These are phyloP conservation scores for Colletotrichum sp. DNA, from an alignment of 2,329 filamentous ascomycete genomes.

Conservation along the genomic window DNA sequence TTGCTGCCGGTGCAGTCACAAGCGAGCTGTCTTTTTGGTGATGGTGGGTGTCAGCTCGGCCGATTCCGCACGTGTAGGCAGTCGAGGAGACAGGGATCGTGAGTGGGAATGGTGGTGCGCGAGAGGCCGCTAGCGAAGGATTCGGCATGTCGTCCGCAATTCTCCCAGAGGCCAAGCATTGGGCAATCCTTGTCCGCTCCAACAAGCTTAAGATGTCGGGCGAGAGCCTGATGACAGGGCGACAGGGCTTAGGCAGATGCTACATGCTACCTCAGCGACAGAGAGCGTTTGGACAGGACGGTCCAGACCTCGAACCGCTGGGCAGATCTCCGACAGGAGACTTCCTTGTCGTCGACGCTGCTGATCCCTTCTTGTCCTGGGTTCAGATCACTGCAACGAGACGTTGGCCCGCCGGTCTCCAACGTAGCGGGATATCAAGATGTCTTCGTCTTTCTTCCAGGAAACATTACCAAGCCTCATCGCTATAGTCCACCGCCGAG, in stretches of 20 bases:
- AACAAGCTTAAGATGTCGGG: slow-evolving; percentile 6
- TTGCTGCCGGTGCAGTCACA: neutral
- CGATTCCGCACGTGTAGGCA: slow-evolving; percentile 14
- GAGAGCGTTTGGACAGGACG: neutral
- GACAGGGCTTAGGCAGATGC: neutral
- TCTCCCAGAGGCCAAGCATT: neutral
- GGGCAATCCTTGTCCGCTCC: neutral
- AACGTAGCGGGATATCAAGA: neutral
- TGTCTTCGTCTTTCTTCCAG: neutral
- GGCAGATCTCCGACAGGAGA: neutral
- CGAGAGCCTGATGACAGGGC: neutral
- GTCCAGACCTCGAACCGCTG: neutral
- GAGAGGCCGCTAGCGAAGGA: neutral
- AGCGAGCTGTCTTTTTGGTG: neutral
- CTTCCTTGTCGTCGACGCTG: neutral
- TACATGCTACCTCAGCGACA: neutral
- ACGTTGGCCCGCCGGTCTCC: neutral
- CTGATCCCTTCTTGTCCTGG: neutral
- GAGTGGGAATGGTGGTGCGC: neutral
- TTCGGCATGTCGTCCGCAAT: neutral
- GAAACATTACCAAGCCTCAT: neutral
- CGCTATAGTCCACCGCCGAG: neutral
- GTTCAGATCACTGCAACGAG: neutral
- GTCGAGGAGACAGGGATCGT: neutral
- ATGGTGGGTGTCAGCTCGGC: neutral